Conservation (phyloP, 2,329 filamentous ascomycete genomes). For the Mycosphaerelloides madeirae region DNA sequence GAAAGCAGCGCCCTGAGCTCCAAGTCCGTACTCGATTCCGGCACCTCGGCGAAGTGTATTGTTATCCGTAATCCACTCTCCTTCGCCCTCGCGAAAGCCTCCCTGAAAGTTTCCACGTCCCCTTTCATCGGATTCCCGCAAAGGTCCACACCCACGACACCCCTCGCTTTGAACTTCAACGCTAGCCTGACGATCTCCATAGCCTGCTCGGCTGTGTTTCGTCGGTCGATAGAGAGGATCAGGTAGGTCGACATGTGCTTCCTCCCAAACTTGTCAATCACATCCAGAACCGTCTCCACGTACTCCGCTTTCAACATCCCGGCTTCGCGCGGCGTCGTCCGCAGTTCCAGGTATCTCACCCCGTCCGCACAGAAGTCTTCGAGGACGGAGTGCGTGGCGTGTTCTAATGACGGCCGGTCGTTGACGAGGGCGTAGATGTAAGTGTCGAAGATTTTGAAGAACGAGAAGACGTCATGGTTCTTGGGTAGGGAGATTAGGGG, state of each 20-base stretch:
- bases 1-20: slow-evolving; percentile 63
- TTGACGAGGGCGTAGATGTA: slow-evolving; percentile 75
- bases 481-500: slow-evolving; percentile 58
- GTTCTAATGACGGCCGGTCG: slow-evolving; percentile 49
- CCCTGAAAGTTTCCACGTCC: slow-evolving; percentile 55
- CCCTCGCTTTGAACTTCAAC: slow-evolving; percentile 43
- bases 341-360: slow-evolving; percentile 72
- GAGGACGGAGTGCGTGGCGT: slow-evolving; percentile 63
- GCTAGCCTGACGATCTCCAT: slow-evolving; percentile 62
- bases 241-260: slow-evolving; percentile 42
- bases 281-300: slow-evolving; percentile 59
- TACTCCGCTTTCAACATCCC: slow-evolving; percentile 60
- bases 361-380: slow-evolving; percentile 64
- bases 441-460: slow-evolving; percentile 72
- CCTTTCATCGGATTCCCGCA: slow-evolving; percentile 69
- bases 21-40: slow-evolving; percentile 49
- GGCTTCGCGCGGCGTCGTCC: slow-evolving; percentile 67
- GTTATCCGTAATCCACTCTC: slow-evolving; percentile 58
- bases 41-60: slow-evolving; percentile 72
- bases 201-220: slow-evolving; percentile 56
- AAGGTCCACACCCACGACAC: slow-evolving; percentile 69
- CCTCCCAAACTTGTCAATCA: slow-evolving; percentile 52
- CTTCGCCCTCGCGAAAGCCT: slow-evolving; percentile 56
- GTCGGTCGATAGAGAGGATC: slow-evolving; percentile 71
- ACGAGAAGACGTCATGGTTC: slow-evolving; percentile 45